Percentiles rank a stretch among this genome's conserved stretches.
These are phyloP conservation scores for Metschnikowia koreensis DNA, from an alignment of 805 yeast genomes.

Conservation along the genomic window DNA sequence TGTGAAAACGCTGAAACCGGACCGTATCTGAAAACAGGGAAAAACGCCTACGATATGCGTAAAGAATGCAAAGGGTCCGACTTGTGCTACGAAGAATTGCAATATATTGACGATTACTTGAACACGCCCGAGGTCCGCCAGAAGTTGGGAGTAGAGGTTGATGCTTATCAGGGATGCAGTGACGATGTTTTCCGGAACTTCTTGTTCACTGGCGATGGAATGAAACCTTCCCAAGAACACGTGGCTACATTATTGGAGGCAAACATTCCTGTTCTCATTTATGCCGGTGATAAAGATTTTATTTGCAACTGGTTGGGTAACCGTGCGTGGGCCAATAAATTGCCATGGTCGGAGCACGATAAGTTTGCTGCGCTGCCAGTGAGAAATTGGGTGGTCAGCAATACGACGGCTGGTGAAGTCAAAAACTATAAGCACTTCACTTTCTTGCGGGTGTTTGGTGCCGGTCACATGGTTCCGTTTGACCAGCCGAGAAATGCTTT, in stretches of 20 bases:
- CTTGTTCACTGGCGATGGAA: slow-evolving; percentile 85
- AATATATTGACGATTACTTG: slow-evolving; percentile 73
- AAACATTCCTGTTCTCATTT: slow-evolving; percentile 75
- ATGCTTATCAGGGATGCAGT: slow-evolving; percentile 71
- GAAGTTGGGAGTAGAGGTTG: slow-evolving; percentile 90
- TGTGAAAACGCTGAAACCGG: slow-evolving; percentile 83
- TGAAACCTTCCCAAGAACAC: slow-evolving; percentile 80
- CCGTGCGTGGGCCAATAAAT: slow-evolving; percentile 69
- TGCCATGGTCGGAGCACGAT: slow-evolving; percentile 25
- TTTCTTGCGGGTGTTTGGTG: slow-evolving; percentile 79
- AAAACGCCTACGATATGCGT: slow-evolving; percentile 89
- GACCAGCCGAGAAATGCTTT: slow-evolving; percentile 79
- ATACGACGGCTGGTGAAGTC: slow-evolving; percentile 57
- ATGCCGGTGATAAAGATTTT: slow-evolving; percentile 94
- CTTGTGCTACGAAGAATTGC: slow-evolving; percentile 78
- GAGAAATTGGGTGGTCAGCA: slow-evolving; percentile 43
- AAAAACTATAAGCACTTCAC: slow-evolving; percentile 73
- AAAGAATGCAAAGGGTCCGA: slow-evolving; percentile 64
- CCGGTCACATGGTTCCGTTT: slow-evolving; percentile 95
- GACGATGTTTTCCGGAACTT: slow-evolving; percentile 77
- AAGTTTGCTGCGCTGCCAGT: slow-evolving; percentile 44
- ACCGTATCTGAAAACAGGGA: slow-evolving; percentile 59
- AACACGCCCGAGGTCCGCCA: slow-evolving; percentile 72
- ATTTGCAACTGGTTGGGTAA: slow-evolving; percentile 94
- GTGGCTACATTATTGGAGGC: slow-evolving; percentile 61